phyloP scores from a whole-genome alignment of 129 eudicot species.

The Gnaphalium uliginosum region DNA sequence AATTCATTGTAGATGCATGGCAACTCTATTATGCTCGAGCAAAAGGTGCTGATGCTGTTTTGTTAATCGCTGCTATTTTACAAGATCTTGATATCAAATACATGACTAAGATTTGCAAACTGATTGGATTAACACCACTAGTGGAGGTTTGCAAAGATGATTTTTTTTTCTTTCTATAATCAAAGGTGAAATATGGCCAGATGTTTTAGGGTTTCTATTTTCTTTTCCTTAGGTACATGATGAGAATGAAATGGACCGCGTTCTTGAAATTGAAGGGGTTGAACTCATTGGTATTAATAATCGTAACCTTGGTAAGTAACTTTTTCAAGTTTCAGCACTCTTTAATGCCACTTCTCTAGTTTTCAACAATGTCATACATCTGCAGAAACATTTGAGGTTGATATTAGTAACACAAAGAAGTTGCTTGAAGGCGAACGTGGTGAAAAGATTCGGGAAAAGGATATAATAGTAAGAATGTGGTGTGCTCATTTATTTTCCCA shows the following conservation, averaged over 20 bases:
- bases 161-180: background rate
- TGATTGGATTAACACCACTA: slow-evolving; percentile 74
- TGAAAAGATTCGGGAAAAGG: slow-evolving; percentile 63
- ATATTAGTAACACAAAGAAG: slow-evolving; percentile 77
- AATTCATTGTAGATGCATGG: slow-evolving; percentile 94
- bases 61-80: slow-evolving; percentile 80
- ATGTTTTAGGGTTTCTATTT: background rate
- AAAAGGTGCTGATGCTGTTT: slow-evolving; percentile 97
- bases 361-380: slow-evolving; percentile 16
- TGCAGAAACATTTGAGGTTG: slow-evolving; percentile 83
- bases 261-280: slow-evolving; percentile 78
- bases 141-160: slow-evolving; percentile 59
- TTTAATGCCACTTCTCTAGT: background rate
- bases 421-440: slow-evolving; percentile 91
- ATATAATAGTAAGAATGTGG: slow-evolving; percentile 55
- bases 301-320: slow-evolving; percentile 75
- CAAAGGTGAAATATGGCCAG: background rate
- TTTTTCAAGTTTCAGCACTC: slow-evolving; percentile 12
- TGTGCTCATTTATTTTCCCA: background rate
- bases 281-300: slow-evolving; percentile 90
- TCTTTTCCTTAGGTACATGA: slow-evolving; percentile 69
- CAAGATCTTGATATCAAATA: slow-evolving; percentile 81
- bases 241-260: slow-evolving; percentile 96
- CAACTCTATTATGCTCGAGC: slow-evolving; percentile 87
- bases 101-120: slow-evolving; percentile 72